Percentiles rank a stretch among this genome's conserved stretches.
These are phyloP conservation scores for Lepidium africanum DNA, from an alignment of 345 rosid species.

Conservation along the genomic window DNA sequence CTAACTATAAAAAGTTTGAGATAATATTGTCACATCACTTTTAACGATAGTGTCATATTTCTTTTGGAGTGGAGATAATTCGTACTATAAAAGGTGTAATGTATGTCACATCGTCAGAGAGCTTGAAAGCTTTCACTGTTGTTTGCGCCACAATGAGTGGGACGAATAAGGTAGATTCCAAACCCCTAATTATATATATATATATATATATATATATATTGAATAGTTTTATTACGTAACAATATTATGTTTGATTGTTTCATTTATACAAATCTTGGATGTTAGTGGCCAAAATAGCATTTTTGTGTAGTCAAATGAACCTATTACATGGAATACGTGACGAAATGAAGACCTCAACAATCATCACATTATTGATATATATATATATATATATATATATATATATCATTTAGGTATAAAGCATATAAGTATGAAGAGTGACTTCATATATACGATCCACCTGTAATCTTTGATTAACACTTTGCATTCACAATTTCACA, in stretches of 20 bases:
- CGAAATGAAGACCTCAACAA: too few relatives aligned
- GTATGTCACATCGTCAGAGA: conserved; percentile 6
- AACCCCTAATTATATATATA: background rate
- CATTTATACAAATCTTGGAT: background rate
- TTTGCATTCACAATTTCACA: background rate
- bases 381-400: too few relatives aligned
- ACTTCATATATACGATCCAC: background rate
- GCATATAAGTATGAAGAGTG: background rate
- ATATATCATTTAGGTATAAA: background rate
- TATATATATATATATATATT: background rate
- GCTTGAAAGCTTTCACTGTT: background rate
- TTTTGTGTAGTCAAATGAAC: too few relatives aligned
- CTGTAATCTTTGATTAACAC: background rate
- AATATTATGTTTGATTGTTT: background rate
- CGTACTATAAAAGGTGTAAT: background rate
- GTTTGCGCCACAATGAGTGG: background rate
- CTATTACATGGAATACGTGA: too few relatives aligned
- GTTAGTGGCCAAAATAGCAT: background rate
- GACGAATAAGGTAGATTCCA: background rate
- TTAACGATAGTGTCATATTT: background rate
- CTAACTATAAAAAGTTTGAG: background rate
- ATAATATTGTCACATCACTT: background rate
- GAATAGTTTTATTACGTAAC: background rate
- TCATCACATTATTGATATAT: too few relatives aligned
- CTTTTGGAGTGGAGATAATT: background rate